A percentile compares a stretch with the other conserved stretches of the same genome.
phyloP scores from a whole-genome alignment of 768 basidiomycete species.

The Termitomyces heimii region DNA sequence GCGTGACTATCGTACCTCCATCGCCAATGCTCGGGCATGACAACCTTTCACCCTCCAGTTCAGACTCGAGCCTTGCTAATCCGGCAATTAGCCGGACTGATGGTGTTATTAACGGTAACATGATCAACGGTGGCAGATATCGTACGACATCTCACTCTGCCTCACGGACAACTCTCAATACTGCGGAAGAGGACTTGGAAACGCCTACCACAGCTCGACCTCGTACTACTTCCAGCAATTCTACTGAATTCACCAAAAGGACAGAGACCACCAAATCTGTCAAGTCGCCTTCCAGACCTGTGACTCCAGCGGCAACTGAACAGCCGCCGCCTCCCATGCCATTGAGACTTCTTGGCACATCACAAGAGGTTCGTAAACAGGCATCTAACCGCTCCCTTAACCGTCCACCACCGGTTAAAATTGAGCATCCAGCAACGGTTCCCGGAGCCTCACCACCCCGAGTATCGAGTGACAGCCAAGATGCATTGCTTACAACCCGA shows the following conservation, averaged over 20 bases:
- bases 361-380: conserved; percentile 25
- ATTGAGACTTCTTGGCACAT: conserved; percentile 17
- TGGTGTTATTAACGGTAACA: conserved; percentile 11
- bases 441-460: conserved; percentile 11
- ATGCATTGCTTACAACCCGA: conserved; percentile 13
- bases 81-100: conserved; percentile 13
- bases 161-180: conserved; percentile 6
- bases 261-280: conserved; percentile 11
- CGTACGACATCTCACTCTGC: conserved; percentile 17
- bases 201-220: conserved; percentile 15
- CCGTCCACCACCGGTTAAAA: conserved; percentile 19
- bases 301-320: conserved; percentile 17
- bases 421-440: conserved; percentile 20
- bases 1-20: conserved; percentile 40
- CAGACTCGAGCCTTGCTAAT: conserved; percentile 15
- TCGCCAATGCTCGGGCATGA: conserved; percentile 27
- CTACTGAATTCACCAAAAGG: conserved; percentile 2
- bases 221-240: conserved; percentile 6
- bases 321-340: conserved; percentile 14
- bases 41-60: conserved; percentile 21
- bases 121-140: conserved; percentile 10
- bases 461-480: conserved; percentile 13
- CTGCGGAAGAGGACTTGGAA: conserved; percentile 15
- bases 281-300: conserved; percentile 6
- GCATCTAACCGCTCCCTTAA: conserved; percentile 32